Base-by-base conservation (phyloP, 305 asterid genomes). In the Lippia alba region DNA sequence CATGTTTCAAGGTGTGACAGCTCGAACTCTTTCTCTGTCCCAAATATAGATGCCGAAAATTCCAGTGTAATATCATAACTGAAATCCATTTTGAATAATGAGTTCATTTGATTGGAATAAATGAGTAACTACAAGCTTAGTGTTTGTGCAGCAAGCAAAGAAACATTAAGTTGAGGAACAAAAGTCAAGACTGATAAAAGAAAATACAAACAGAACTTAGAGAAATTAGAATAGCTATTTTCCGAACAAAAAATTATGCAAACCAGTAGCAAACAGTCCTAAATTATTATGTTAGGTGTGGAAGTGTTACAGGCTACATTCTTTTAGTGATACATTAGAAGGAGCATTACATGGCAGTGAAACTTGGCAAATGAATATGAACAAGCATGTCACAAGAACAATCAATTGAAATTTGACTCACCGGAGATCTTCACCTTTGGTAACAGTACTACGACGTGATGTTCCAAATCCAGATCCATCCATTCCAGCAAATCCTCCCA, bases 381-480 rank as follows among this genome's bases (percentile, higher is more conserved):
- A 49, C 39, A 34, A n/a, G 71, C 70, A 74, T 68, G 74, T 39
- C 40, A 56, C 34, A 12, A 51, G 59, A 55, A 66, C 17, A 69
- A 64, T 62, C 40, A 34, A 69, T 57, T 61, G 40, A 71, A 74
- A 68, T 72, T 78, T 73, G 67, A 87, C 98, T 85, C 78, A 95
- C 99, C 98, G 99, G 64, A 95, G 76, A 83, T 95, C 99, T 86
- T 95, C 98, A 75, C 99, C 99, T 81, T 89, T 92, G 74, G 96
- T 60, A 68, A 86, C 93, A 68, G 96, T 81, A 80, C 84, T 85
- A 45, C 97, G 94, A 11, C 92, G 97, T 45, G 96, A 79, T 61
- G 92, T 69, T 74, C 97, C 96, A 78, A 89, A 91, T 68, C 90
- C 91, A 72, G 91, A 66, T 50, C 89, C 85, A 65, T 92, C 96